Evolutionary conservation across 2,329 filamentous ascomycete genomes (phyloP).

Genomic region (Davidsoniella neocaledoniae): DNA sequence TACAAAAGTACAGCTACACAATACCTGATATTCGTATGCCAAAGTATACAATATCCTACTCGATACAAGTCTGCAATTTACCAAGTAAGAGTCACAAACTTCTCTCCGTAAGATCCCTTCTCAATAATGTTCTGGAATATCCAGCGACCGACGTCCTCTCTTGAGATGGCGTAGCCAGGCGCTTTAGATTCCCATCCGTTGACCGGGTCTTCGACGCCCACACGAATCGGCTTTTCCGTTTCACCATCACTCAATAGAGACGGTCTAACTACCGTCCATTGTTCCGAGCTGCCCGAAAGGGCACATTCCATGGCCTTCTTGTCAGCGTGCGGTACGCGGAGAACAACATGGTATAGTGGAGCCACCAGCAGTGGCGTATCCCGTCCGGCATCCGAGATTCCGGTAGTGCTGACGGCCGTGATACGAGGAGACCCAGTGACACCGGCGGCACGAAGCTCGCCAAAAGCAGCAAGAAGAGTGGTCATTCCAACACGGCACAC

Average conservation of each 20-base stretch:
- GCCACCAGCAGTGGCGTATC: conserved; percentile 27
- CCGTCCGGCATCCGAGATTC: conserved; percentile 21
- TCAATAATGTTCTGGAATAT: conserved; percentile 25
- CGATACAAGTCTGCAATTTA: conserved; percentile 11
- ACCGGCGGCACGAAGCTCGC: conserved; percentile 17
- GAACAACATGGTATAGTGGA: conserved; percentile 27
- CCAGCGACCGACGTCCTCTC: conserved; percentile 32
- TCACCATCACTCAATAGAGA: conserved; percentile 21
- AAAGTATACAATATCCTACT: too few species aligned
- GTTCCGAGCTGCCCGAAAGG: conserved; percentile 18
- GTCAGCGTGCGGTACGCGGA: conserved; percentile 28
- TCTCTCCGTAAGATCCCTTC: conserved; percentile 19
- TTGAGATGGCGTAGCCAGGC: conserved; percentile 30
- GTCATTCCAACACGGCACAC: conserved; percentile 30
- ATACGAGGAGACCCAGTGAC: conserved; percentile 20
- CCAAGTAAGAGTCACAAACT: conserved; percentile 23
- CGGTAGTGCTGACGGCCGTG: conserved; percentile 24
- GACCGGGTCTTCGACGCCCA: conserved; percentile 24
- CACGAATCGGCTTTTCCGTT: conserved; percentile 18
- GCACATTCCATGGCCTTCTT: conserved; percentile 30
- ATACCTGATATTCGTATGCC: too few species aligned
- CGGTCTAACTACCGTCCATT: conserved; percentile 23
- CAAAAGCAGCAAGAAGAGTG: conserved; percentile 25
- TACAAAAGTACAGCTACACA: too few species aligned
- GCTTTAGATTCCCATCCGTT: conserved; percentile 19